Evolutionary conservation across 1,139 yeast species (phyloP), one percentile per base, ranked within the genome.

Genomic region (Protomyces inouyei): DNA sequence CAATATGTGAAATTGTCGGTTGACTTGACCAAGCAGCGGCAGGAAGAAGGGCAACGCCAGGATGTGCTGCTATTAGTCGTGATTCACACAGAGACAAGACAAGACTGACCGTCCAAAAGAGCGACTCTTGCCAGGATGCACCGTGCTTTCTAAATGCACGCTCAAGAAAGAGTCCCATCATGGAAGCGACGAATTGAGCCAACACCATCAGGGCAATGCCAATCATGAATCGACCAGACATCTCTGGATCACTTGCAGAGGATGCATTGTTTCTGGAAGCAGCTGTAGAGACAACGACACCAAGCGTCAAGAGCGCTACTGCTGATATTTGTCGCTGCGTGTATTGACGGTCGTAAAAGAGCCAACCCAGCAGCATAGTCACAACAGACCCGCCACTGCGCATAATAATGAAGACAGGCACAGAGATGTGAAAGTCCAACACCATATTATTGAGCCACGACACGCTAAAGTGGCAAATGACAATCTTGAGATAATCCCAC

Each of bases 331-430:
- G 87, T 9, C 69, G 67, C 1, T 52, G 43, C n/a, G 77, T 74
- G 72, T 85, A 86, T 35, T 72, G 72, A 69, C 81, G 84, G 2
- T 80, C 78, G 23, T 68, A 79, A 45, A 82, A 71, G 1, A 77
- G 48, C 40, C 56, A 60, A 67, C 92, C 90, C 12, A 85, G 76
- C 0, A 80, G 51, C 85, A 87, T 81, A 0, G 88, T 84, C 21
- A 84, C 75, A 8, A 84, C 83, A 0, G 88, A 82, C 0, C 88
- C 85, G 4, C 86, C 82, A 8, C 90, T 85, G 66, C 92, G 74
- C 69, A 86, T 79, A 5, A 86, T 82, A 40, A 86, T 86, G 71
- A 86, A 90, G 40, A 85, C 76, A 0, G 92, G 91, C 37, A 87
- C 81, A 2, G 87, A 81, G 32, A 87, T 78, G 53, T 83, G 79